Percentiles rank a stretch among this genome's conserved stretches.
Evolutionary conservation across 2,329 filamentous ascomycete species (phyloP).

Genomic region (Clarireedia sp.): DNA sequence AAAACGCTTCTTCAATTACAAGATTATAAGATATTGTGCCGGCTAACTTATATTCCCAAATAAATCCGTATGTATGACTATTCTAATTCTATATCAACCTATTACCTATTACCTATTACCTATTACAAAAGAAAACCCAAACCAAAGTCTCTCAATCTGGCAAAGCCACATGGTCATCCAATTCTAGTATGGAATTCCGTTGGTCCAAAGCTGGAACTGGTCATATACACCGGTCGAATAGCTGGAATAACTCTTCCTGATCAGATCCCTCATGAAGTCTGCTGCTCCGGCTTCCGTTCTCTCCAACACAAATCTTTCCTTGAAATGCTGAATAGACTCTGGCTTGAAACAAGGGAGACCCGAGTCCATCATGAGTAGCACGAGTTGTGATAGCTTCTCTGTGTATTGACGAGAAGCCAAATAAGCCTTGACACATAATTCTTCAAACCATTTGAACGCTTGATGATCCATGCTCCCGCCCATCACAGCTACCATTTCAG

Average conservation of each 20-base stretch:
- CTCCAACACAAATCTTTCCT: conserved; percentile 85
- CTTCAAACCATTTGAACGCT: conserved; percentile 91
- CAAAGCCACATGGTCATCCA: too few relatives aligned
- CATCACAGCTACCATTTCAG: conserved; percentile 99
- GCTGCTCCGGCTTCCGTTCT: conserved; percentile 88
- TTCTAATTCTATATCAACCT: not conserved
- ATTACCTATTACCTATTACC: not conserved
- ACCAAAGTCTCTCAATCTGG: too few relatives aligned
- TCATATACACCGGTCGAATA: conserved; percentile 94
- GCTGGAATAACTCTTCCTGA: conserved; percentile 84
- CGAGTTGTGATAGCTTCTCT: conserved; percentile 82
- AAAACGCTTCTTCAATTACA: not conserved
- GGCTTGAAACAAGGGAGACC: conserved; percentile 97
- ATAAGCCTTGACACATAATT: conserved; percentile 92
- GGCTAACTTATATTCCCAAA: too few relatives aligned
- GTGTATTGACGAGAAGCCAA: conserved; percentile 78
- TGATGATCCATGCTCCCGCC: conserved; percentile 78
- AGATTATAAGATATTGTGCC: not conserved
- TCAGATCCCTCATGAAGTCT: conserved; percentile 83
- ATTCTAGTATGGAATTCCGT: conserved; percentile 76
- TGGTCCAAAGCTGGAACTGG: conserved; percentile 94
- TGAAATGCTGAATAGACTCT: conserved; percentile 86
- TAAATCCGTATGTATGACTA: not conserved
- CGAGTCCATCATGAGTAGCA: conserved; percentile 91
- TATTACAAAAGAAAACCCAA: not conserved